A percentile compares a stretch with the other conserved stretches of the same genome.
phyloP scores from a whole-genome alignment of 441 rosid genomes.

The Croton laevigatus region DNA sequence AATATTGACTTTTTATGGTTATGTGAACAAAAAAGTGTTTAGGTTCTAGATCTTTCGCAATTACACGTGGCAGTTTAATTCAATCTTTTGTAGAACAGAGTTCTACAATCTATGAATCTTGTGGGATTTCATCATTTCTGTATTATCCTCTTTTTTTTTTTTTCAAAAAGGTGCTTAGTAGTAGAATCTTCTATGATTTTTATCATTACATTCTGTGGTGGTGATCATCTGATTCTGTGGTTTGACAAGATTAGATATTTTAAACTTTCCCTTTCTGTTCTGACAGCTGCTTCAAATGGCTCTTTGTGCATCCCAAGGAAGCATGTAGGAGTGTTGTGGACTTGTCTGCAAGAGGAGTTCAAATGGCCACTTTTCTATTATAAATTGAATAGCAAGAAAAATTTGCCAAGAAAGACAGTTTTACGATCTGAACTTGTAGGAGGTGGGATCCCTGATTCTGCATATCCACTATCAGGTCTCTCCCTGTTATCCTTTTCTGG shows the following conservation, averaged over 20 bases:
- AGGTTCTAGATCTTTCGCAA: background rate
- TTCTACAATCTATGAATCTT: background rate
- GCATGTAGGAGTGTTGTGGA: conserved; percentile 26
- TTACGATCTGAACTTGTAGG: conserved; percentile 68
- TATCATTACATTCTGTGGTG: background rate
- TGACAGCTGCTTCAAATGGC: conserved; percentile 39
- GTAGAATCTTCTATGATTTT: too few species aligned
- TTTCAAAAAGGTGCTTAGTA: too few species aligned
- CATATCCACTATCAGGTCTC: conserved; percentile 56
- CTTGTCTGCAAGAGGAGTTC: conserved; percentile 27
- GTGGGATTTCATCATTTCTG: background rate
- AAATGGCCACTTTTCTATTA: conserved; percentile 24
- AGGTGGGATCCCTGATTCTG: conserved; percentile 47
- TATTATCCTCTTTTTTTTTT: background rate
- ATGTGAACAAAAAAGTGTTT: background rate
- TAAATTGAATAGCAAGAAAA: conserved; percentile 30
- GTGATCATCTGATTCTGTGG: background rate
- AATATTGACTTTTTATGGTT: background rate
- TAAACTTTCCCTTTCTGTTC: conserved; percentile 21
- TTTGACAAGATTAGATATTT: background rate
- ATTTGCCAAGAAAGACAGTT: conserved; percentile 31
- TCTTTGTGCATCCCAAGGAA: conserved; percentile 32
- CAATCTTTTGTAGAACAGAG: background rate
- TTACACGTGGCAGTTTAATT: background rate
- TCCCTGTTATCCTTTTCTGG: conserved; percentile 17